Percentiles rank a stretch among this genome's conserved stretches.
Conservation (phyloP, 768 basidiomycete genomes). For the Trametes sanguinea region DNA sequence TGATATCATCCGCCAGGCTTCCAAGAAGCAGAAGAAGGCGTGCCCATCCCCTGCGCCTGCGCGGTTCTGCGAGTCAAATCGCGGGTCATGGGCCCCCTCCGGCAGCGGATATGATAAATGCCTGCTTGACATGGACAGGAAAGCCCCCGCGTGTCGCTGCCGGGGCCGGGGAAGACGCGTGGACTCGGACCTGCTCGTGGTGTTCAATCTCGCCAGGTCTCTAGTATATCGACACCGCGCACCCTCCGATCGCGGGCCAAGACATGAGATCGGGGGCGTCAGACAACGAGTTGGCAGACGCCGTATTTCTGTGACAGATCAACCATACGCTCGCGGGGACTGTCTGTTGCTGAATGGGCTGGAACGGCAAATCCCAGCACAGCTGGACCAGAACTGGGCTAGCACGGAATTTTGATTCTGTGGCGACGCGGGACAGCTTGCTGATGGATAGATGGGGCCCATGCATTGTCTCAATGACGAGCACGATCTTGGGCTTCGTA, state of each 20-base stretch:
- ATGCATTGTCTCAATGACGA: conserved; percentile 1
- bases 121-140: conserved; percentile 4
- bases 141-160: background rate
- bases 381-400: conserved; percentile 7
- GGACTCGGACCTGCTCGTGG: too few relatives aligned
- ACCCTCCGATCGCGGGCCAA: conserved; percentile 5
- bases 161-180: background rate
- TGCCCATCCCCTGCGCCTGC: conserved; percentile 1
- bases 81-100: background rate
- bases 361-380: conserved; percentile 16
- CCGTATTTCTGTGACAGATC: conserved; percentile 14
- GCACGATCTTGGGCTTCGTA: background rate
- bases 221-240: background rate
- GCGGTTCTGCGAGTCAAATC: conserved; percentile 6
- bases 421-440: conserved; percentile 18
- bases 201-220: too few relatives aligned
- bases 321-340: conserved; percentile 5
- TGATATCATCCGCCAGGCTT: conserved; percentile 17
- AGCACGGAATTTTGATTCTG: conserved; percentile 17
- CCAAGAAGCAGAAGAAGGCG: conserved; percentile 15
- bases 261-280: background rate
- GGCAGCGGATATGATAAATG: conserved; percentile 1
- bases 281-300: conserved; percentile 1
- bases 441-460: conserved; percentile 13
- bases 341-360: background rate